A percentile compares a stretch with the other conserved stretches of the same genome.
Conservation (phyloP, 106 monocot genomes). For the Phalaenopsis aphrodite region DNA sequence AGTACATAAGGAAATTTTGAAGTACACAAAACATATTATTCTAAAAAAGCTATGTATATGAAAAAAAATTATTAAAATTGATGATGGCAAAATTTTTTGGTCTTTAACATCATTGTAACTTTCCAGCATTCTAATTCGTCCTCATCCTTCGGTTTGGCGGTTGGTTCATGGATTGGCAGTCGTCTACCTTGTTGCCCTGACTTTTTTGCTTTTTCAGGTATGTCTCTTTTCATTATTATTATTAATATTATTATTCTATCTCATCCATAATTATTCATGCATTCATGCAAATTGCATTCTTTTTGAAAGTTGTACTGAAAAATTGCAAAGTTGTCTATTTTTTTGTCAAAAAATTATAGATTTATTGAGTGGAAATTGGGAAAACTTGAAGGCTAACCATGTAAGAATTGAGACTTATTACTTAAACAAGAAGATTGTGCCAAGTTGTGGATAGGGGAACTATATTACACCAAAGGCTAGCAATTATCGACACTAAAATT, state of each 20-base stretch:
- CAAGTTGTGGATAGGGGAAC: too few species aligned
- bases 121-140: slow-evolving; percentile 15
- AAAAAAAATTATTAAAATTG: not conserved
- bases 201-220: slow-evolving; percentile 69
- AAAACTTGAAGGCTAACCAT: too few species aligned
- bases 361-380: too few species aligned
- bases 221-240: slow-evolving; percentile 4
- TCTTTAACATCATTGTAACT: not conserved
- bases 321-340: too few species aligned
- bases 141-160: slow-evolving; percentile 60
- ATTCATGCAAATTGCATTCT: not conserved
- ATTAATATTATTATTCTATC: not conserved
- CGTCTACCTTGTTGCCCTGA: slow-evolving; percentile 56
- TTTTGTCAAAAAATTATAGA: too few species aligned
- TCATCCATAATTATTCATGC: not conserved
- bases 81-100: not conserved
- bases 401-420: too few species aligned
- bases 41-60: not conserved
- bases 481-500: too few species aligned
- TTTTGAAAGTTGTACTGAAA: too few species aligned
- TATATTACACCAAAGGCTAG: too few species aligned
- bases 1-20: not conserved
- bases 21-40: not conserved
- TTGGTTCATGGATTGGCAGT: slow-evolving; percentile 61
- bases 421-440: too few species aligned